Conservation (phyloP, 2,329 filamentous ascomycete genomes). For the Penicillium sp. region DNA sequence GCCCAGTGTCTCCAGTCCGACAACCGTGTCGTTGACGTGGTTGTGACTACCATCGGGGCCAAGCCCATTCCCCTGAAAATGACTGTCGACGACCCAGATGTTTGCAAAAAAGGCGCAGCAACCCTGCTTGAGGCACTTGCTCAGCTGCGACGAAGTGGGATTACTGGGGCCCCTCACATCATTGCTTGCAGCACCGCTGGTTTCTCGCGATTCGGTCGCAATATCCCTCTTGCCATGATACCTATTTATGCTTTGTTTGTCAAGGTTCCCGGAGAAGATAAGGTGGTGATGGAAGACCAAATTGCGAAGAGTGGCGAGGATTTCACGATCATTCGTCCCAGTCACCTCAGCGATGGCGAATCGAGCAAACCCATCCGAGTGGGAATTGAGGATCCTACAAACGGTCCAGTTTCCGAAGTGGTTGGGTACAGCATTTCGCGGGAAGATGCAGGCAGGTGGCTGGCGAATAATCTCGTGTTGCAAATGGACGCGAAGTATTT, state of each 20-base stretch:
- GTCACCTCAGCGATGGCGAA: slow-evolving; percentile 36
- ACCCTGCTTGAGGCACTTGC: slow-evolving; percentile 27
- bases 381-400: slow-evolving; percentile 29
- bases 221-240: slow-evolving; percentile 34
- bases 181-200: slow-evolving; percentile 38
- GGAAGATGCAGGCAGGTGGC: slow-evolving; percentile 32
- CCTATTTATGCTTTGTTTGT: slow-evolving; percentile 36
- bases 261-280: slow-evolving; percentile 40
- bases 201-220: slow-evolving; percentile 30
- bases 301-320: slow-evolving; percentile 26
- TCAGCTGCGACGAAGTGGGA: slow-evolving; percentile 17
- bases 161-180: slow-evolving; percentile 28
- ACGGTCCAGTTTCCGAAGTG: slow-evolving; percentile 31
- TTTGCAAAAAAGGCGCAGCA: slow-evolving; percentile 35
- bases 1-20: slow-evolving; percentile 35
- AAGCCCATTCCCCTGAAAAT: slow-evolving; percentile 30
- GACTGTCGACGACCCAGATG: slow-evolving; percentile 35
- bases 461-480: slow-evolving; percentile 13
- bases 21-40: slow-evolving; percentile 39
- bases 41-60: slow-evolving; percentile 53
- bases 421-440: slow-evolving; percentile 38
- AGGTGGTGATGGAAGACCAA: slow-evolving; percentile 35
- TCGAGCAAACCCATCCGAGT: slow-evolving; percentile 24
- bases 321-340: slow-evolving; percentile 36
- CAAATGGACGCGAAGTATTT: background rate